Evolutionary conservation across 2,329 filamentous ascomycete genomes (phyloP).

Genomic region (Colletotrichum truncatum): DNA sequence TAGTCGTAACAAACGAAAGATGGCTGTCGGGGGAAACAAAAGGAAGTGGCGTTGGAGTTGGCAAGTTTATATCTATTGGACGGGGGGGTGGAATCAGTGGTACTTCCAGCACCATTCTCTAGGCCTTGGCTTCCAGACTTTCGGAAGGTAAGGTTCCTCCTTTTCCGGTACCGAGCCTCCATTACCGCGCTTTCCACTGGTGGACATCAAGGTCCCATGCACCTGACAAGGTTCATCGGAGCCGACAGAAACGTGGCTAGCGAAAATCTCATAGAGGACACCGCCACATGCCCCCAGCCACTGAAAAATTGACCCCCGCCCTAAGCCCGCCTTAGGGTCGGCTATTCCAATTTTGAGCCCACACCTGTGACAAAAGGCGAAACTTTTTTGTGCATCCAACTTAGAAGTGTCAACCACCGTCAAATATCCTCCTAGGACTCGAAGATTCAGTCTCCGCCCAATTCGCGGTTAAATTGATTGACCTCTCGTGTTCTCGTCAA

Average conservation of each 20-base stretch:
- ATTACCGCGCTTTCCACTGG: background rate
- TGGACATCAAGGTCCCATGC: background rate
- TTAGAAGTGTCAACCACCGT: conserved; percentile 30
- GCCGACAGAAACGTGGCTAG: conserved; percentile 3
- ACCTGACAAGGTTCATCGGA: background rate
- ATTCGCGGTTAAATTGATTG: conserved; percentile 99
- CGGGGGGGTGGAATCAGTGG: conserved; percentile 27
- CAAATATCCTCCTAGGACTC: conserved; percentile 70
- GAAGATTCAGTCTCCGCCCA: conserved; percentile 99
- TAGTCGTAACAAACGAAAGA: conserved; percentile 1
- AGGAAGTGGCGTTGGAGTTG: conserved; percentile 28
- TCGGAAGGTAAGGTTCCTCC: conserved; percentile 15
- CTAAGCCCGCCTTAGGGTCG: conserved; percentile 28
- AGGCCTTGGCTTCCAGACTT: background rate
- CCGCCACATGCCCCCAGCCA: conserved; percentile 1
- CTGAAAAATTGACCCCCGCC: conserved; percentile 4
- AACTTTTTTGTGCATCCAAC: conserved; percentile 37
- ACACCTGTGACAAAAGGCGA: conserved; percentile 31
- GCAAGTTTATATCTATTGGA: conserved; percentile 32
- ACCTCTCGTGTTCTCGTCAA: conserved; percentile 80
- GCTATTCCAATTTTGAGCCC: conserved; percentile 25
- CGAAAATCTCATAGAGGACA: no score
- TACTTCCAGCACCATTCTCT: conserved; percentile 14
- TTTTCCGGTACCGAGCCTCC: conserved; percentile 14
- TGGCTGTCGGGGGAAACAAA: conserved; percentile 11